Conservation (phyloP, 169 alveolate genomes). For the Plasmodium knowlesi region DNA sequence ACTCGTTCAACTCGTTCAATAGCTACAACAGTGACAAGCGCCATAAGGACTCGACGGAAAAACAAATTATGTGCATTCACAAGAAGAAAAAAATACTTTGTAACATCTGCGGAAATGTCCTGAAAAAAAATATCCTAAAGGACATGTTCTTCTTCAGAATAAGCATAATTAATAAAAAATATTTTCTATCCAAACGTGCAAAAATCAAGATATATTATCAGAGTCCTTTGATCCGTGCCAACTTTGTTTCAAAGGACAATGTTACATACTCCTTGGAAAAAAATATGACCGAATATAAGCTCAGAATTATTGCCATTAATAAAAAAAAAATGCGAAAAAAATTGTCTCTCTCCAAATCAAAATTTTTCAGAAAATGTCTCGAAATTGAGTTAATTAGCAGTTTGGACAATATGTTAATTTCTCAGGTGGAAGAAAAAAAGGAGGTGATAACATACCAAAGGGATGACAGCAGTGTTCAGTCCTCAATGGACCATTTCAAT, state of each 20-base stretch:
- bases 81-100: conserved; percentile 22
- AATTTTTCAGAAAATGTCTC: conserved; percentile 70
- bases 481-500: not conserved
- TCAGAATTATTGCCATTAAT: conserved; percentile 64
- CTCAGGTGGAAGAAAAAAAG: not conserved
- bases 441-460: not conserved
- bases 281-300: conserved; percentile 38
- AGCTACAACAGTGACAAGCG: not conserved
- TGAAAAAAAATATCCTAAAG: conserved; percentile 48
- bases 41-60: not conserved
- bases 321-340: conserved; percentile 69
- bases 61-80: conserved; percentile 22
- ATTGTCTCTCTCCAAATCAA: conserved; percentile 53
- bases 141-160: conserved; percentile 44
- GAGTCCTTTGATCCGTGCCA: conserved; percentile 61
- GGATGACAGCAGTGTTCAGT: not conserved
- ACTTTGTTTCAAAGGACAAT: conserved; percentile 45
- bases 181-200: conserved; percentile 23
- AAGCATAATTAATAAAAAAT: conserved; percentile 35
- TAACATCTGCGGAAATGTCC: conserved; percentile 19
- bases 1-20: not conserved
- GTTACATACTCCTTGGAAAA: conserved; percentile 66
- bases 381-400: conserved; percentile 50
- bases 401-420: conserved; percentile 1
- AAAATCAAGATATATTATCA: conserved; percentile 46